These are phyloP conservation scores for Pseudogymnoascus sp. DNA, from an alignment of 2,329 filamentous ascomycete genomes.

Conservation along the genomic window DNA sequence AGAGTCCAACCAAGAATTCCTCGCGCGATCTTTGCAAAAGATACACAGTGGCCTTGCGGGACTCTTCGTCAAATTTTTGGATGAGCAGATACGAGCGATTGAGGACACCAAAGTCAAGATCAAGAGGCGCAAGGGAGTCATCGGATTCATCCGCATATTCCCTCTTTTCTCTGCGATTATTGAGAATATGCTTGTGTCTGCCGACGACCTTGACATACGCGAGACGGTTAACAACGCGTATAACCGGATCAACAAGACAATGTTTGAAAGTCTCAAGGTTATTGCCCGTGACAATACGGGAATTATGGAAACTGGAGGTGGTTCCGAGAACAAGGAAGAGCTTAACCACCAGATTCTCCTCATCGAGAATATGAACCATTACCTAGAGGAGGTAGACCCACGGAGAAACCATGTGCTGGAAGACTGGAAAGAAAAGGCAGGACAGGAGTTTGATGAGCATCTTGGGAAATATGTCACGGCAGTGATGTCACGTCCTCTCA, in stretches of 20 bases:
- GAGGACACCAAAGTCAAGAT: constrained; percentile 99
- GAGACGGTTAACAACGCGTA: constrained; percentile 81
- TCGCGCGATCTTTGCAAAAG: constrained; percentile 71
- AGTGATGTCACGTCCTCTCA: constrained; percentile 80
- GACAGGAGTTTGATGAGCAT: constrained; percentile 74
- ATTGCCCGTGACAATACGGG: constrained; percentile 68
- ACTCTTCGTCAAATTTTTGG: constrained; percentile 80
- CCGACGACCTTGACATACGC: constrained; percentile 59
- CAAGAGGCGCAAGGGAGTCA: constrained; percentile 95
- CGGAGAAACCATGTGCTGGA: constrained; percentile 67
- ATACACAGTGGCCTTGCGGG: constrained; percentile 66
- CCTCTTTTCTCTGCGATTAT: constrained; percentile 75
- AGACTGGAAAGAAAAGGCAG: constrained; percentile 73
- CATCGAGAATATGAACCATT: constrained; percentile 99
- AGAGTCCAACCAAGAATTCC: constrained; percentile 88
- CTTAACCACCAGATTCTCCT: constrained; percentile 95
- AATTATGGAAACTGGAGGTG: constrained; percentile 41
- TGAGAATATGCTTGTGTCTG: constrained; percentile 68
- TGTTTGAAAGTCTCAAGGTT: constrained; percentile 95
- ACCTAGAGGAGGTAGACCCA: constrained; percentile 80
- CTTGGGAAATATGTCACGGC: constrained; percentile 79
- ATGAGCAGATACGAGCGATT: constrained; percentile 90
- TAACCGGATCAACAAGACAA: constrained; percentile 78
- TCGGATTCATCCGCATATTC: constrained; percentile 90
- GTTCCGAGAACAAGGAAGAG: constrained; percentile 87